These are phyloP conservation scores for Geotrichum carabidarum DNA, from an alignment of 1,139 yeast genomes.

Conservation along the genomic window DNA sequence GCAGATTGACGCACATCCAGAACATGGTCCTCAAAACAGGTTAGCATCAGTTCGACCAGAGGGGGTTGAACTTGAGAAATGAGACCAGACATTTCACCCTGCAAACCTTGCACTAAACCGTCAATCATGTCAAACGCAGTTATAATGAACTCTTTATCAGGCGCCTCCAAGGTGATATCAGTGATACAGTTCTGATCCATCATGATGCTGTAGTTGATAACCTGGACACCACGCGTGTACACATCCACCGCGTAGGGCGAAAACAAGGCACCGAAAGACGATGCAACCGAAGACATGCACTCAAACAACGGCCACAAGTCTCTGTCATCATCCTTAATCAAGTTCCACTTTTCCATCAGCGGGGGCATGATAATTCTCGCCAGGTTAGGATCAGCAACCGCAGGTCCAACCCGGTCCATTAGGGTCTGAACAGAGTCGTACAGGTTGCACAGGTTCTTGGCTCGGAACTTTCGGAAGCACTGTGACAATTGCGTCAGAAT, in stretches of 20 bases:
- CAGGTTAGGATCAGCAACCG: constrained; percentile 42
- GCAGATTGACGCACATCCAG: constrained; percentile 91
- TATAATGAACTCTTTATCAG: constrained; percentile 86
- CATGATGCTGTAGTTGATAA: constrained; percentile 63
- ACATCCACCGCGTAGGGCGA: constrained; percentile 88
- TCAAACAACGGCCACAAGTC: constrained; percentile 90
- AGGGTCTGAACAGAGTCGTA: constrained; percentile 94
- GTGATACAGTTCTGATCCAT: constrained; percentile 57
- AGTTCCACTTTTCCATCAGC: constrained; percentile 72
- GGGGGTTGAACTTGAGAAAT: constrained; percentile 41
- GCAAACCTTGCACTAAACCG: constrained; percentile 88
- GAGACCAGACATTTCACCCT: constrained; percentile 55
- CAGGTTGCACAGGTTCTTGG: constrained; percentile 71
- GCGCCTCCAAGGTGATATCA: constrained; percentile 54
- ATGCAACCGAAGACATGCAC: constrained; percentile 88
- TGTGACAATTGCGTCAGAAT: constrained; percentile 63
- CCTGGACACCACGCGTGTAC: constrained; percentile 71
- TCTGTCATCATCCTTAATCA: constrained; percentile 65
- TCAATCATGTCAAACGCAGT: constrained; percentile 86
- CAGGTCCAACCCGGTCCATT: constrained; percentile 64
- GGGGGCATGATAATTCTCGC: constrained; percentile 72
- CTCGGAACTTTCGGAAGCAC: constrained; percentile 74
- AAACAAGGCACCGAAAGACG: constrained; percentile 75
- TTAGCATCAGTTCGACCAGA: constrained; percentile 58
- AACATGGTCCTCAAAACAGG: constrained; percentile 69